Conservation (phyloP, 73 alveolate species). For the Halteria grandinella region DNA sequence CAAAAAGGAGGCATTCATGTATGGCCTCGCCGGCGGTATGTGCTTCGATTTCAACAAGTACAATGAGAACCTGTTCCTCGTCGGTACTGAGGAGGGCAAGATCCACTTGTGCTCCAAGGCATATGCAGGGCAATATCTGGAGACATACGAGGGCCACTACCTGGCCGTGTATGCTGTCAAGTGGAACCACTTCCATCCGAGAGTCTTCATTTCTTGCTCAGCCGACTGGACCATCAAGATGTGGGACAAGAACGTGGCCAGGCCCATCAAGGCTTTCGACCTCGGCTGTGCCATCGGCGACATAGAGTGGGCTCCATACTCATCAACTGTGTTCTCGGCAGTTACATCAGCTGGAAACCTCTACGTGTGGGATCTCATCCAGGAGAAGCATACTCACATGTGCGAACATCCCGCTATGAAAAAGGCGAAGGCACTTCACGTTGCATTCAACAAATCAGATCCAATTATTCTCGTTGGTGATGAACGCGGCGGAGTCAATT, state of each 20-base stretch:
- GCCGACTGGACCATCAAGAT: constrained; percentile 99
- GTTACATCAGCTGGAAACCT: constrained; percentile 86
- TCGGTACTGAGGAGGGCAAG: constrained; percentile 99
- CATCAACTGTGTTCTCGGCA: constrained; percentile 98
- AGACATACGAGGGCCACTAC: constrained; percentile 96
- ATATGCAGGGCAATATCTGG: constrained; percentile 94
- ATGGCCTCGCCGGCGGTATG: constrained; percentile 99
- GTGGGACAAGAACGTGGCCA: constrained; percentile 96
- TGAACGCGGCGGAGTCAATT: constrained; percentile 87
- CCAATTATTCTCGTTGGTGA: constrained; percentile 95
- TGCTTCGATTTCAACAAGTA: constrained; percentile 98
- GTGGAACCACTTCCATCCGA: constrained; percentile 98
- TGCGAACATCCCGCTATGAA: constrained; percentile 87
- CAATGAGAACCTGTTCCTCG: constrained; percentile 96
- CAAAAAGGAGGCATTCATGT: constrained; percentile 82
- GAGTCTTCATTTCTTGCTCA: constrained; percentile 94
- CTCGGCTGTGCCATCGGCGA: constrained; percentile 99
- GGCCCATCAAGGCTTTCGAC: constrained; percentile 97
- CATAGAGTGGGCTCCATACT: constrained; percentile 99
- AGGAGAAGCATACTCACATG: constrained; percentile 83
- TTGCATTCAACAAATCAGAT: constrained; percentile 86
- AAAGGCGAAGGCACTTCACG: constrained; percentile 90
- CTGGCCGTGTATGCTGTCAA: constrained; percentile 98
- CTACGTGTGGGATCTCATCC: constrained; percentile 88
- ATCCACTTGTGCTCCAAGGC: constrained; percentile 99